A percentile compares a stretch with the other conserved stretches of the same genome.
These are phyloP conservation scores for Diaporthe citriasiana DNA, from an alignment of 2,329 filamentous ascomycete species.

Conservation along the genomic window DNA sequence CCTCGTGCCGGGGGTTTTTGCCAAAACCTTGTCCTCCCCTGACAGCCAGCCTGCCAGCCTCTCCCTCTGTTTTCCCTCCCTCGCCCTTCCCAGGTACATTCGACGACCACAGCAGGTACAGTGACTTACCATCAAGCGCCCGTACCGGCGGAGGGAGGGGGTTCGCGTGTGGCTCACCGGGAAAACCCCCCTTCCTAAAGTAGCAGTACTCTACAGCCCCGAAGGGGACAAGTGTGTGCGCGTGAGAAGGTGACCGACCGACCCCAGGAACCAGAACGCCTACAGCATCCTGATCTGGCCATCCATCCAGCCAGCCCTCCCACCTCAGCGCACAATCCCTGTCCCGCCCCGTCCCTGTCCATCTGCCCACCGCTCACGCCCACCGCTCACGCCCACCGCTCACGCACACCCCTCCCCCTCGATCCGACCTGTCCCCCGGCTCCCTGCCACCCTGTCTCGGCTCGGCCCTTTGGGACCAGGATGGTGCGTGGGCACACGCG, in stretches of 20 bases:
- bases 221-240: conserved; percentile 52
- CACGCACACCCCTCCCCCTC: conserved; percentile 26
- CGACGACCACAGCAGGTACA: not conserved
- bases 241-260: conserved; percentile 14
- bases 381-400: no score
- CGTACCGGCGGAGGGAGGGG: not conserved
- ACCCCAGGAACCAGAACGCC: conserved; percentile 12
- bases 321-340: conserved; percentile 34
- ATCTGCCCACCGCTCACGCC: no score
- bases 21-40: conserved; percentile 11
- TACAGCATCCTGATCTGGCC: not conserved
- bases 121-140: not conserved
- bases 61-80: no score
- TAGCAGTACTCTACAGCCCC: conserved; percentile 54
- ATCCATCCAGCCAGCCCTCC: not conserved
- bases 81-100: conserved; percentile 2
- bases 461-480: conserved; percentile 38
- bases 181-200: conserved; percentile 49
- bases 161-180: not conserved
- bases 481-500: not conserved
- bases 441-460: conserved; percentile 39
- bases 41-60: not conserved
- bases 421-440: conserved; percentile 7
- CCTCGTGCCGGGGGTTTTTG: conserved; percentile 23
- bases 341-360: conserved; percentile 22